Percentiles rank a stretch among this genome's conserved stretches.
phyloP scores from a whole-genome alignment of 2,329 filamentous ascomycete species.

The Karstenula rhodostoma region DNA sequence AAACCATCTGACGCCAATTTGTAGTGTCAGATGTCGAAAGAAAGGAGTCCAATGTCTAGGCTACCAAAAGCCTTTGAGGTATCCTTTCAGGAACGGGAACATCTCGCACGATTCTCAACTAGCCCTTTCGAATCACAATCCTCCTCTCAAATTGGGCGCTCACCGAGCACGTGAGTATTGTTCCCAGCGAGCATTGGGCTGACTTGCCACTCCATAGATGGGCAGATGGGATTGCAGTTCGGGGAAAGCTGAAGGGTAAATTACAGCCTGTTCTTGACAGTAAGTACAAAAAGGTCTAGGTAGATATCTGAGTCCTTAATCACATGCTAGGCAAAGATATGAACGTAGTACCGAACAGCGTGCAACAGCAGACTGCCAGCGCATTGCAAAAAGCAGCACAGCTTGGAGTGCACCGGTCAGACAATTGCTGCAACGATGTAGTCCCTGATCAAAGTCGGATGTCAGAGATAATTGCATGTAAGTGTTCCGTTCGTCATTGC shows the following conservation, averaged over 20 bases:
- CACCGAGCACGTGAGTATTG: neutral
- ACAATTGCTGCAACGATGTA: slow-evolving; percentile 15
- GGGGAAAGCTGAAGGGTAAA: slow-evolving; percentile 38
- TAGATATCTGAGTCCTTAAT: neutral
- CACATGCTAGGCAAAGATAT: slow-evolving; percentile 23
- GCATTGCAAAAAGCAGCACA: slow-evolving; percentile 25
- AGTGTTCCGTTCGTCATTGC: slow-evolving; percentile 5
- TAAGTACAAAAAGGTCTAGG: slow-evolving; percentile 13
- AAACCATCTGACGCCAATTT: slow-evolving; percentile 6
- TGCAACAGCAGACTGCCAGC: slow-evolving; percentile 21
- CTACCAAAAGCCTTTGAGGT: slow-evolving; percentile 38
- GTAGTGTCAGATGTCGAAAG: slow-evolving; percentile 45
- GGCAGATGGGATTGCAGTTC: slow-evolving; percentile 43
- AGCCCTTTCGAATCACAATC: neutral
- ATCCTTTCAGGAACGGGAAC: neutral
- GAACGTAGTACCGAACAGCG: slow-evolving; percentile 22
- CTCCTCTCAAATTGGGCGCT: neutral
- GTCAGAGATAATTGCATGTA: slow-evolving; percentile 28
- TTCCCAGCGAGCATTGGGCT: neutral
- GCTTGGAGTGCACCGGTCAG: slow-evolving; percentile 20
- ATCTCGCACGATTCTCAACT: neutral
- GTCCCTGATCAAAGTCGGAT: slow-evolving; percentile 14
- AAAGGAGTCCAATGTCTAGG: slow-evolving; percentile 46
- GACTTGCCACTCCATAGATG: slow-evolving; percentile 31
- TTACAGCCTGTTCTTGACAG: slow-evolving; percentile 31